A percentile compares a stretch with the other conserved stretches of the same genome.
phyloP scores from a whole-genome alignment of 495 filamentous ascomycete genomes.

The Penicillium bovifimosum region DNA sequence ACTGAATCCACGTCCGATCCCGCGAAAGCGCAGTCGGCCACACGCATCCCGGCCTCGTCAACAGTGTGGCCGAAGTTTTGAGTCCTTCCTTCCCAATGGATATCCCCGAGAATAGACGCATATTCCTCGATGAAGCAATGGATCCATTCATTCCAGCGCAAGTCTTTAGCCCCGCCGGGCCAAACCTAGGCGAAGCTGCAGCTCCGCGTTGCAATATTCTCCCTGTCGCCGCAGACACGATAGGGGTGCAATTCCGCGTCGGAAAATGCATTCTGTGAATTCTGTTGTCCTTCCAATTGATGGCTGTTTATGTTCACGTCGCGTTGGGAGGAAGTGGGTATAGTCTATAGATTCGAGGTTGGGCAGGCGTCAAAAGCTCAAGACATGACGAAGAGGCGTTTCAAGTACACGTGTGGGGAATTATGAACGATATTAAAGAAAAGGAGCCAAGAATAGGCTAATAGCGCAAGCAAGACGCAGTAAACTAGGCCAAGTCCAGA shows the following conservation, averaged over 20 bases:
- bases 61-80: neutral
- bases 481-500: conserved; percentile 11
- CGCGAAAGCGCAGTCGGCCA: neutral
- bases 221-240: conserved; percentile 3
- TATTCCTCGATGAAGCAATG: neutral
- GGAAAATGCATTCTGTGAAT: conserved; percentile 10
- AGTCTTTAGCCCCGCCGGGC: neutral
- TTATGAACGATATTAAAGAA: neutral
- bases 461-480: conserved; percentile 6
- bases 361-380: neutral
- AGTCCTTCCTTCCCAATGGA: neutral
- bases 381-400: conserved; percentile 24
- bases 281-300: neutral
- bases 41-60: neutral
- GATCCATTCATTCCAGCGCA: neutral
- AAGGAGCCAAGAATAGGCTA: neutral
- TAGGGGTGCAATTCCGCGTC: conserved; percentile 10
- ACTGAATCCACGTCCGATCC: conserved; percentile 4
- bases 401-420: conserved; percentile 2
- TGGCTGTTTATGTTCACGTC: neutral
- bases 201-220: neutral
- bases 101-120: neutral
- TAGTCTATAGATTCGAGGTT: neutral
- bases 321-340: neutral
- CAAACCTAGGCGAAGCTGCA: neutral